These are phyloP conservation scores for Aaosphaeria arxii DNA, from an alignment of 2,329 filamentous ascomycete genomes.

Conservation along the genomic window DNA sequence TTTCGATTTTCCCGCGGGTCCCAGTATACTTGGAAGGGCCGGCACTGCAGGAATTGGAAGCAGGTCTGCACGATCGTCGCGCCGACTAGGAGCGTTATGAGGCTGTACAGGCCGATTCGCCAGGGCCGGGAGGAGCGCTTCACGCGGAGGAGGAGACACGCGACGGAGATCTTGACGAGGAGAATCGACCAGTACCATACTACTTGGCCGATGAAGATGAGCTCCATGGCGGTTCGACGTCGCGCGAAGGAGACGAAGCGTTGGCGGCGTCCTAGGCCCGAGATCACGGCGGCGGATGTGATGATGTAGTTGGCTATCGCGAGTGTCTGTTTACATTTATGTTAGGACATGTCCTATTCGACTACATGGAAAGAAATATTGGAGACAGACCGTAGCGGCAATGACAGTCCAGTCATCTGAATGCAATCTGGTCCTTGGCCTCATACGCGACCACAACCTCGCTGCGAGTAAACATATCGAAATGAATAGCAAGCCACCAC, in stretches of 20 bases:
- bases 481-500: constrained; percentile 14
- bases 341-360: background rate
- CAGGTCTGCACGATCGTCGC: constrained; percentile 14
- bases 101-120: constrained; percentile 15
- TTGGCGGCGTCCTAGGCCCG: constrained; percentile 21
- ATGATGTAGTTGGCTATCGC: constrained; percentile 16
- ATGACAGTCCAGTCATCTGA: constrained; percentile 20
- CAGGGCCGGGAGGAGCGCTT: constrained; percentile 13
- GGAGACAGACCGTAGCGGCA: constrained; percentile 12
- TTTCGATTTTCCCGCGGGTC: constrained; percentile 12
- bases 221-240: constrained; percentile 12
- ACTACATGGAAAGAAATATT: background rate
- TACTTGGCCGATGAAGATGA: constrained; percentile 23
- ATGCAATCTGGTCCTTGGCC: constrained; percentile 9
- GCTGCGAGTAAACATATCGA: constrained; percentile 14
- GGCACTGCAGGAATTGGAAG: constrained; percentile 25
- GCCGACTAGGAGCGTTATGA: constrained; percentile 14
- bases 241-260: constrained; percentile 14
- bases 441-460: constrained; percentile 16
- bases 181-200: constrained; percentile 26
- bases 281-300: constrained; percentile 11
- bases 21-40: constrained; percentile 23
- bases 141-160: constrained; percentile 19
- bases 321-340: constrained; percentile 11
- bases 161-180: constrained; percentile 21